Conservation (phyloP, 2,329 filamentous ascomycete genomes). For the Phialophora macrospora region DNA sequence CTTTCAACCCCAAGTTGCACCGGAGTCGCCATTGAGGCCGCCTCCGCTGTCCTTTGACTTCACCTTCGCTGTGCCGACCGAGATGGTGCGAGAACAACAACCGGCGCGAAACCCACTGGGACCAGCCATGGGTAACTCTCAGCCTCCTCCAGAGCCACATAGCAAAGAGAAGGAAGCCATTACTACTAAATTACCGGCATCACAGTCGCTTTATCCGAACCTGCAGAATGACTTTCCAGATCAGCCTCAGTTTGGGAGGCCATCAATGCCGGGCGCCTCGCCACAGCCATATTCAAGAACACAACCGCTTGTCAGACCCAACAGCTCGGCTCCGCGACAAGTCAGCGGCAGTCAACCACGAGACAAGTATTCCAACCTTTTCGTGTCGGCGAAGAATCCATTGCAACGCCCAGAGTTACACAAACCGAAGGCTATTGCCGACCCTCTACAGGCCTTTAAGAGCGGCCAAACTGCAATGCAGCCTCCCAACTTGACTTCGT, state of each 20-base stretch:
- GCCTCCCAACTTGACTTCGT: slow-evolving; percentile 36
- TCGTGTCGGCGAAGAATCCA: slow-evolving; percentile 34
- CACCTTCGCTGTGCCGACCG: slow-evolving; percentile 32
- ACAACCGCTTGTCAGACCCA: slow-evolving; percentile 54
- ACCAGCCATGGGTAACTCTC: slow-evolving; percentile 46
- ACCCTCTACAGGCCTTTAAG: slow-evolving; percentile 33
- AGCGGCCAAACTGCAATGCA: slow-evolving; percentile 38
- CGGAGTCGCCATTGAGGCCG: background rate
- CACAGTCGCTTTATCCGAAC: slow-evolving; percentile 24
- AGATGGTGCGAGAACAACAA: slow-evolving; percentile 60
- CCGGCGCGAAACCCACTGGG: slow-evolving; percentile 47
- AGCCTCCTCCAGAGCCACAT: slow-evolving; percentile 37
- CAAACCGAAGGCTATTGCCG: slow-evolving; percentile 30
- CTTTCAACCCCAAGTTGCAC: slow-evolving; percentile 13
- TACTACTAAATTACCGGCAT: background rate
- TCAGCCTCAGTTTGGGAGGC: slow-evolving; percentile 62
- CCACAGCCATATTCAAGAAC: slow-evolving; percentile 51
- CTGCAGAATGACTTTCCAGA: slow-evolving; percentile 19
- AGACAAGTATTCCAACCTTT: slow-evolving; percentile 37
- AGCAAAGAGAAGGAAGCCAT: slow-evolving; percentile 38
- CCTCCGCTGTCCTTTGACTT: slow-evolving; percentile 22
- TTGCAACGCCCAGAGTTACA: slow-evolving; percentile 33
- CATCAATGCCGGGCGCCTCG: slow-evolving; percentile 58
- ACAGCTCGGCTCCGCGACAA: slow-evolving; percentile 29
- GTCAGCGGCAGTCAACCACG: slow-evolving; percentile 29